Evolutionary conservation across 257 asterid species (phyloP), one percentile per base, ranked within the genome.

Genomic region (Parsonsia alboflavescens): DNA sequence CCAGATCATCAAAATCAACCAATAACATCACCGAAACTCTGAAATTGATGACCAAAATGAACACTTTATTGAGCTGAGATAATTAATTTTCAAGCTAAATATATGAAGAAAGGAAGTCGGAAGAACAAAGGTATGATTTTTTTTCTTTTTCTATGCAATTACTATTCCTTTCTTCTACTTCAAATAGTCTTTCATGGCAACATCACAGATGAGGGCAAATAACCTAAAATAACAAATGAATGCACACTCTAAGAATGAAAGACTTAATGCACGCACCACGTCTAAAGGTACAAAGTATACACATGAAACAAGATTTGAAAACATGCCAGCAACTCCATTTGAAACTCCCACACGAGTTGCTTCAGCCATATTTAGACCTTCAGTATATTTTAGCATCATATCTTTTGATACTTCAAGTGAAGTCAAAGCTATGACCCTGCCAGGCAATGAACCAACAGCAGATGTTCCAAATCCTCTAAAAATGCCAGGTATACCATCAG

Each of bases 381-480:
- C 78, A 5, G 95, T 89, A 79, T 88, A 87, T 79, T 85, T 91
- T 71, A 90, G 80, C 57, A 87, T 83, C 86, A 85, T 82, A 76
- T 93, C 93, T 85, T 93, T 93, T 19, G 97, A 77, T 78, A 91
- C 71, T 83, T 93, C 97, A 56, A 93, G 96, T 70, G 97, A 90
- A 65, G 97, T 93, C 78, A 93, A 82, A 74, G 91, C 89, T 66
- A 93, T 84, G 78, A 93, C 97, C 79, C 98, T 87, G 57, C 98
- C 98, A 15, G 98, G 98, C 86, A 93, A n/a, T 1, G 97, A 84
- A 71, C 97, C 98, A 71, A 93, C 57, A 17, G 97, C 97, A 12
- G 97, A 91, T 24, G 97, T 90, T 80, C 93, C 97, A 77, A 90
- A 93, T 70, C 98, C 97, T 89, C 97, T 86, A 78, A 84, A 93